Evolutionary conservation across 148 eudicot genomes (phyloP), one percentile per base, ranked within the genome.

Genomic region (Rhododendron mucronatum): DNA sequence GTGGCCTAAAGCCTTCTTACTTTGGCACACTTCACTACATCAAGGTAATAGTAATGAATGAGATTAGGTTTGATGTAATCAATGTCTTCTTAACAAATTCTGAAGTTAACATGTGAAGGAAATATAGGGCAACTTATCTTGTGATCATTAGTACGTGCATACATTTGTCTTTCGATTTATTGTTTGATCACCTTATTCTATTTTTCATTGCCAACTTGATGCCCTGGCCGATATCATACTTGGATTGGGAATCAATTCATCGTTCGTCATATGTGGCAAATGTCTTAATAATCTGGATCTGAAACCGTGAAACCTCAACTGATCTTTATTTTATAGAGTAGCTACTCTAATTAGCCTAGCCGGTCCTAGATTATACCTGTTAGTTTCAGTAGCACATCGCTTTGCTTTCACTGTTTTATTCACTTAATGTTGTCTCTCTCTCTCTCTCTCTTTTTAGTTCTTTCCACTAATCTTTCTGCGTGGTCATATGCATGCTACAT

Each of bases 401-500:
- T 15, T 73, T 21, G 21, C 47, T 76, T 21, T 50, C 45, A 2
- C 47, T 84, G 7, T 13, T 41, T 69, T 84, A 26, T 50, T 30
- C 2, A 39, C 28, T 15, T 87, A 51, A 35, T 76, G 4, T 2
- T 78, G 2, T 37, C 61, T 57, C 47, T 33, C n/a, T 18, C 37
- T 33, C 26, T 21, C 77, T 37, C 3, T 28, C 0, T 45, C 44
- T 79, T 80, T 23, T 79, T 79, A 48, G 28, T 39, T 53, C 37
- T 41, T 26, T 44, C 63, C 23, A 33, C n/a, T 44, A 3, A 13
- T 35, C 35, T 55, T 77, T 63, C 13, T 81, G 47, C n/a, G 3
- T 50, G 79, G 30, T 26, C 78, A 67, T 81, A 89, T 95, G 11
- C 73, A 65, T n/a, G 73, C 33, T 20, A 59, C 65, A 21, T 59